Conservation (phyloP, 495 filamentous ascomycete species). For the Evernia prunastri region DNA sequence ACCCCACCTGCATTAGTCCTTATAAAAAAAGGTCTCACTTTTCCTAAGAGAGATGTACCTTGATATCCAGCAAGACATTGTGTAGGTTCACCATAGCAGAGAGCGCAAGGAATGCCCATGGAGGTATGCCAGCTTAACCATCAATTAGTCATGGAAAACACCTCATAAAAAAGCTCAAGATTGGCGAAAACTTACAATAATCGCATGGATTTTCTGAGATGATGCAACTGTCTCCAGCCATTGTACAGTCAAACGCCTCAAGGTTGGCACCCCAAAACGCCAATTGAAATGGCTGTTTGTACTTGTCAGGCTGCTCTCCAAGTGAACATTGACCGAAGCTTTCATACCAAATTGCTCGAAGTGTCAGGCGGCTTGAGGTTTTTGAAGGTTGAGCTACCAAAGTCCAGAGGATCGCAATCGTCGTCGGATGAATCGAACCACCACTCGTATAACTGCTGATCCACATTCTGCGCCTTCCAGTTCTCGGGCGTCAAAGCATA, state of each 20-base stretch:
- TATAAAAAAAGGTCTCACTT: background rate
- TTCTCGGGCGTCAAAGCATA: background rate
- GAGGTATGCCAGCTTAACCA: background rate
- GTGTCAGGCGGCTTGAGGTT: background rate
- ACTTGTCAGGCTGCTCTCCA: background rate
- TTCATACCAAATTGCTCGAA: background rate
- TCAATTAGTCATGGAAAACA: background rate
- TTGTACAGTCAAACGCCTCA: background rate
- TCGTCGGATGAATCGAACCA: background rate
- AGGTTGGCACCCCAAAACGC: slow-evolving; percentile 2
- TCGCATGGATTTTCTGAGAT: background rate
- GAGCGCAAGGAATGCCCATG: slow-evolving; percentile 1
- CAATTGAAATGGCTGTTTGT: background rate
- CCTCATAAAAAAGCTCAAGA: background rate
- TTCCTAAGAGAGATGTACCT: background rate
- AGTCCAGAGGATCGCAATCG: background rate
- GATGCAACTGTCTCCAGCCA: background rate
- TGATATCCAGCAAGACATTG: background rate
- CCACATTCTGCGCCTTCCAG: background rate
- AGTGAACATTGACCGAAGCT: background rate
- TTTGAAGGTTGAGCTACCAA: background rate
- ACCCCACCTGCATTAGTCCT: background rate
- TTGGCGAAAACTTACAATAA: background rate
- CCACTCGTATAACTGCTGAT: slow-evolving; percentile 5
- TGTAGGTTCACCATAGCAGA: background rate